Base-by-base conservation (phyloP, 2,329 filamentous ascomycete genomes). In the Capronia americana region DNA sequence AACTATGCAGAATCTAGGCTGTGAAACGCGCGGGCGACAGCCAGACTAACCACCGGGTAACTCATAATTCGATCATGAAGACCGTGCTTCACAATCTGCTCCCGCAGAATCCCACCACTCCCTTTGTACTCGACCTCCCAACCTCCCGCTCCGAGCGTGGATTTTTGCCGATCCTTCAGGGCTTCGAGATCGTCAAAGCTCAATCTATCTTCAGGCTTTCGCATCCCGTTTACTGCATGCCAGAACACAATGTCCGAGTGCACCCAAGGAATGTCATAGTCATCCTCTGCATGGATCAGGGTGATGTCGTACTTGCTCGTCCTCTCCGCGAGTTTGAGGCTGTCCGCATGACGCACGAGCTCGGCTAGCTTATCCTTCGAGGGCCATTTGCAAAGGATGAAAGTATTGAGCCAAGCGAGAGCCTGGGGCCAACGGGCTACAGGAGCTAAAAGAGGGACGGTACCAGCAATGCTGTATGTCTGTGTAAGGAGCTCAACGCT, bases 21-120 rank as follows among this genome's bases (percentile, higher is more conserved):
- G 28, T 63, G 56, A 66, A 87, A 84, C 0, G 81, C 81, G 7
- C 79, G 77, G 71, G 82, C 78, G 8, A 87, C 77, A 1, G 85
- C 85, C 64, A 84, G 71, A 48, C 81, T 83, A 0, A 86, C 79
- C 4, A 85, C 77, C 0, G 85, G 84, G 73, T 86, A 84, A 3
- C 82, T 82, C 86, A 88, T 87, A 57, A 86, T 81, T 38, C 81
- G 78, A 74, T 88, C 86, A 63, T 88, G 86, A 17, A 86, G 73
- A 0, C 86, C 86, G 69, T 83, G 82, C 73, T 85, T 85, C 4
- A 85, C 65, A 6, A 88, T 84, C 58, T 87, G 80, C 71, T 87
- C 81, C 60, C 82, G 76, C n/a, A 88, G 78, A 0, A 83, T 62
- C 17, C 66, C 66, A 0, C 86, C 86, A 10, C 74, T 66, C 0